These are phyloP conservation scores for Elsinoe fawcettii DNA, from an alignment of 2,329 filamentous ascomycete genomes.

Conservation along the genomic window DNA sequence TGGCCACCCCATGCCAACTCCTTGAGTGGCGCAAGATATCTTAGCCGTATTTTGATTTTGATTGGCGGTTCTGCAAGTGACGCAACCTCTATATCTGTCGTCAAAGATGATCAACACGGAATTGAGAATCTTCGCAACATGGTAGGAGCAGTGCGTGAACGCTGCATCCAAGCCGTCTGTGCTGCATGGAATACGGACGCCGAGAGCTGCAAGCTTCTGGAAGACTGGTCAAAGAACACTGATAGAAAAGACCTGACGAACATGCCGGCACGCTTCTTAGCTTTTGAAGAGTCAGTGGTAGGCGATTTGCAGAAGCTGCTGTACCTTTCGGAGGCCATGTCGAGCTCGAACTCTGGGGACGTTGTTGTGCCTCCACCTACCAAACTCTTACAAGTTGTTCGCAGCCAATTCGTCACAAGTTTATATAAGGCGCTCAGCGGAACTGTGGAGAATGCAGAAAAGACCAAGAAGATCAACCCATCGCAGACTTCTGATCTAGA, in stretches of 20 bases:
- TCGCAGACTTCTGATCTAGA: slow-evolving; percentile 47
- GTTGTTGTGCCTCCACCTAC: slow-evolving; percentile 78
- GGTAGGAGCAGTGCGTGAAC: slow-evolving; percentile 71
- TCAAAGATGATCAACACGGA: slow-evolving; percentile 49
- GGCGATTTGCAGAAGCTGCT: slow-evolving; percentile 89
- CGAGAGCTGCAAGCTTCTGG: slow-evolving; percentile 82
- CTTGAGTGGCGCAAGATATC: slow-evolving; percentile 81
- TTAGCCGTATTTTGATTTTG: slow-evolving; percentile 71
- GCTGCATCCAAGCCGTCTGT: slow-evolving; percentile 77
- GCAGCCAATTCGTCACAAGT: slow-evolving; percentile 85
- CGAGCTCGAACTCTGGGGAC: slow-evolving; percentile 62
- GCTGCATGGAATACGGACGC: slow-evolving; percentile 90
- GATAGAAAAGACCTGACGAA: slow-evolving; percentile 82
- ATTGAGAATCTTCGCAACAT: slow-evolving; percentile 68
- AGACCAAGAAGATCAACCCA: slow-evolving; percentile 51
- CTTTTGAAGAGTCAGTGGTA: slow-evolving; percentile 76
- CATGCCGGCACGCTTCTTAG: slow-evolving; percentile 78
- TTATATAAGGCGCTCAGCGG: slow-evolving; percentile 90
- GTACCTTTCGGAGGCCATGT: slow-evolving; percentile 80
- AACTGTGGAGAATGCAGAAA: slow-evolving; percentile 94
- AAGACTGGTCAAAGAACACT: slow-evolving; percentile 81
- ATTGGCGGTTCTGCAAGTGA: slow-evolving; percentile 84
- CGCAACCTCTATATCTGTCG: slow-evolving; percentile 65
- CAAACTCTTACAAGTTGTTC: slow-evolving; percentile 84
- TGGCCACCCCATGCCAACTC: slow-evolving; percentile 94